Evolutionary conservation across 495 filamentous ascomycete genomes (phyloP), one percentile per base, ranked within the genome.

Genomic region (Cudoniella acicularis): DNA sequence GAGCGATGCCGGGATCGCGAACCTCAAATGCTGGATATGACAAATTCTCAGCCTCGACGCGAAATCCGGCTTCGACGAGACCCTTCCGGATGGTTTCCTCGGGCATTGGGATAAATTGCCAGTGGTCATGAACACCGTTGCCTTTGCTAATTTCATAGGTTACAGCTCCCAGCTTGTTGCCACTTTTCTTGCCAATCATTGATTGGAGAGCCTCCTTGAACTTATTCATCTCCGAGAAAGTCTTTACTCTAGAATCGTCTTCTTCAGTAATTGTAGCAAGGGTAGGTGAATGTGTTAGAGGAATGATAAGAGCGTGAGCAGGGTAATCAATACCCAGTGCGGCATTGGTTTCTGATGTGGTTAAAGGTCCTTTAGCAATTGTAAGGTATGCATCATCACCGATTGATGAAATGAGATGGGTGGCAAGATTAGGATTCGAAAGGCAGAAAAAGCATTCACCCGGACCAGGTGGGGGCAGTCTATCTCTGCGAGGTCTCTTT

Each of bases 371-470:
- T 73, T 96, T 97, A 48, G 95, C 90, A 26, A 85, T 94, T 49
- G 92, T 94, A 43, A 98, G 75, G 69, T 98, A 98, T 53, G 83
- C 70, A 49, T 96, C 88, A 24, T 86, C 81, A 47, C 87, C 94
- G 64, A 98, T 91, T 22, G 86, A 90, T 61, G 87, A 86, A 64
- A 97, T 87, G 67, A 98, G 89, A 70, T 98, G 93, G 0, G 87
- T 88, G 36, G 88, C 86, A 24, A 95, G 72, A 54, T 85, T 86
- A 17, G 86, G 83, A 68, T 94, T 97, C 9, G 87, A 88, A 3
- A 98, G 78, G 69, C 94, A 98, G 79, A 98, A 97, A 79, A 93
- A 98, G 69, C 94, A 98, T 61, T 84, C 79, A 21, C 87, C 84
- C 0, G 91, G 91, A 2, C 83, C 83, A 3, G 88, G 85, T 0